phyloP scores from a whole-genome alignment of 805 yeast species.

The Metschnikowia vanudenii region DNA sequence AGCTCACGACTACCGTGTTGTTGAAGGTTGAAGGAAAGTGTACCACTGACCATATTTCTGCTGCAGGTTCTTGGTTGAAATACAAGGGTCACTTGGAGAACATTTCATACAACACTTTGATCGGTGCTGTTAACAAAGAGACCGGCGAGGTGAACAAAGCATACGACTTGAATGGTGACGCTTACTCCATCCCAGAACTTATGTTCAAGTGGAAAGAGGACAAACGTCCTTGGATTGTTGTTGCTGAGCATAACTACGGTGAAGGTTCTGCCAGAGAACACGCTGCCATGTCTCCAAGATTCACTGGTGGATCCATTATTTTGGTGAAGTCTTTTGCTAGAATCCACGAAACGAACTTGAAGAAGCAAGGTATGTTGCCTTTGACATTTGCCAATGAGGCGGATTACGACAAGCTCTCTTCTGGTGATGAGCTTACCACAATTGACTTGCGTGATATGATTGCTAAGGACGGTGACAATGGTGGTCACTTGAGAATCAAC shows the following conservation, averaged over 20 bases:
- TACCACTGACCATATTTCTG: constrained; percentile 97
- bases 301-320: constrained; percentile 86
- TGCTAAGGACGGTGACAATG: constrained; percentile 80
- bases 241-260: constrained; percentile 98
- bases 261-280: constrained; percentile 99
- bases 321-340: constrained; percentile 95
- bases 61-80: constrained; percentile 98
- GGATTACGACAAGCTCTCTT: constrained; percentile 78
- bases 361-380: constrained; percentile 97
- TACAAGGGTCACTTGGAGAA: constrained; percentile 97
- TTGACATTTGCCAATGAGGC: constrained; percentile 85
- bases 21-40: constrained; percentile 96
- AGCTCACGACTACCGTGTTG: constrained; percentile 69
- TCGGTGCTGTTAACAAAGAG: constrained; percentile 96
- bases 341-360: constrained; percentile 96
- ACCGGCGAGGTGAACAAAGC: constrained; percentile 94
- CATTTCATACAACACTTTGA: constrained; percentile 90
- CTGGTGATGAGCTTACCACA: constrained; percentile 56
- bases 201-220: constrained; percentile 95
- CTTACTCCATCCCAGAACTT: constrained; percentile 85
- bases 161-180: constrained; percentile 78
- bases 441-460: constrained; percentile 49
- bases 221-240: constrained; percentile 83
- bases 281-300: constrained; percentile 94
- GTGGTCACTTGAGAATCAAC: constrained; percentile 70